Conservation (phyloP, 2,329 filamentous ascomycete species). For the Curvularia verruculosa region DNA sequence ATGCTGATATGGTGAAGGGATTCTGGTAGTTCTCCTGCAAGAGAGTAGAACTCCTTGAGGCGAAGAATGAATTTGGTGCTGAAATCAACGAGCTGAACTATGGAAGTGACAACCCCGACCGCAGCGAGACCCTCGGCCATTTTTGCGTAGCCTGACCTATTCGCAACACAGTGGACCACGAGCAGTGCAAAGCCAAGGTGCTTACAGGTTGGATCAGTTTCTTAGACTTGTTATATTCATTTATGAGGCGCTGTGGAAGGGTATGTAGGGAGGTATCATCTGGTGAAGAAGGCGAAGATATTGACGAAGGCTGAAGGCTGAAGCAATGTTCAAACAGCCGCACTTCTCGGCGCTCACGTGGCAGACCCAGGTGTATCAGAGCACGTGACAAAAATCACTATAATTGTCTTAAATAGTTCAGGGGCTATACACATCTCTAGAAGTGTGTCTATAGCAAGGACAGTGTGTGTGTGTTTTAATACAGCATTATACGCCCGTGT, state of each 20-base stretch:
- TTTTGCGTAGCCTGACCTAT: neutral
- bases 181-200: neutral
- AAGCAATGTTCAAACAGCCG: neutral
- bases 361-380: neutral
- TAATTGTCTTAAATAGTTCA: neutral
- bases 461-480: too few relatives aligned
- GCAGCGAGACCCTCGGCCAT: neutral
- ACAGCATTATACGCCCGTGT: too few relatives aligned
- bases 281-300: neutral
- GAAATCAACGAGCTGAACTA: neutral
- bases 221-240: too few relatives aligned
- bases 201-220: too few relatives aligned
- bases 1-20: neutral
- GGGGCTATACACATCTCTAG: neutral
- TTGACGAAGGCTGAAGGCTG: neutral
- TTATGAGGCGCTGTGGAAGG: neutral
- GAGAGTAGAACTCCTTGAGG: neutral
- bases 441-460: neutral
- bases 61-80: neutral
- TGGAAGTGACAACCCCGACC: neutral
- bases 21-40: neutral
- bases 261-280: neutral
- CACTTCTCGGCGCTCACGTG: neutral
- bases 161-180: neutral
- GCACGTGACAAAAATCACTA: neutral